phyloP scores from a whole-genome alignment of 495 filamentous ascomycete genomes.

The Penicillium simplicissimum region DNA sequence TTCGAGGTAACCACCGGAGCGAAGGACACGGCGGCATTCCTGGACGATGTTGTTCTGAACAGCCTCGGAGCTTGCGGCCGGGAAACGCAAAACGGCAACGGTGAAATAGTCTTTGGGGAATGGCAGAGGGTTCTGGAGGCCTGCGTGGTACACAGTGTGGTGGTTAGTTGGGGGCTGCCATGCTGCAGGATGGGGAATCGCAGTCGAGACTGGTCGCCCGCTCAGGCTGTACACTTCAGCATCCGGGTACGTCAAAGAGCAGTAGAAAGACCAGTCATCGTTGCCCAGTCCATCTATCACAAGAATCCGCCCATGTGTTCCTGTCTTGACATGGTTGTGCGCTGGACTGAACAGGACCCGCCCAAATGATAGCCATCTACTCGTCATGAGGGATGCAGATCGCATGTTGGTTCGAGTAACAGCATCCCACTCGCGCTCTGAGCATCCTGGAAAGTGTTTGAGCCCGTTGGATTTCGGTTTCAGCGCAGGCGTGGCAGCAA shows the following conservation, averaged over 20 bases:
- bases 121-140: constrained; percentile 71
- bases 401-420: constrained; percentile 78
- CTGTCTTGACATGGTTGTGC: constrained; percentile 72
- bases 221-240: constrained; percentile 78
- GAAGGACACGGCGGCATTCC: constrained; percentile 88
- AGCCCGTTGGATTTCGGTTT: constrained; percentile 37
- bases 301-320: constrained; percentile 63
- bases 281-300: constrained; percentile 90
- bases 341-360: constrained; percentile 93
- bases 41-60: constrained; percentile 79
- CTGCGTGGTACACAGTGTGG: constrained; percentile 74
- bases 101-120: constrained; percentile 87
- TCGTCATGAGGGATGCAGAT: constrained; percentile 75
- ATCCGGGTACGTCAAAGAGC: constrained; percentile 83
- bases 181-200: constrained; percentile 40
- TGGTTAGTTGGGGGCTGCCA: constrained; percentile 76
- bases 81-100: constrained; percentile 86
- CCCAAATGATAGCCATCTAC: constrained; percentile 91
- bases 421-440: constrained; percentile 60
- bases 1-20: constrained; percentile 87
- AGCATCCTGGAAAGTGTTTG: constrained; percentile 48
- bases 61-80: constrained; percentile 67
- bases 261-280: constrained; percentile 98
- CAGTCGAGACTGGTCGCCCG: constrained; percentile 35
- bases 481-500: constrained; percentile 29